These are phyloP conservation scores for Brassica nigra DNA, from an alignment of 345 rosid species.

Conservation along the genomic window DNA sequence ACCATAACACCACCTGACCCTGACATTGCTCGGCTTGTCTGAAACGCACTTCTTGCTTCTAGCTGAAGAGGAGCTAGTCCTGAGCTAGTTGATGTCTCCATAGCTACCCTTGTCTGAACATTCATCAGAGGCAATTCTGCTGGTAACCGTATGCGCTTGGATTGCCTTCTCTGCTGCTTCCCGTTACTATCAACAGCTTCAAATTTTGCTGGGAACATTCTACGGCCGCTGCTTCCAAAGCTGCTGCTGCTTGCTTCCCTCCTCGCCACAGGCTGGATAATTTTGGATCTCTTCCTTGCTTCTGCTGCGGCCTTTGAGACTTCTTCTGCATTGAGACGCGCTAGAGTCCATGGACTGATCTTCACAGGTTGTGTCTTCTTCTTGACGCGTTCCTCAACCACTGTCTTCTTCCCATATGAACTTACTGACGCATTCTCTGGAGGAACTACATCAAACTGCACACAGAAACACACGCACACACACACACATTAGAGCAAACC, in stretches of 20 bases:
- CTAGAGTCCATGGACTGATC: constrained; percentile 2
- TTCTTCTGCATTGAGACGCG: not conserved
- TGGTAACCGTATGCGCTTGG: not conserved
- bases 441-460: constrained; percentile 96
- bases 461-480: constrained; percentile 14
- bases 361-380: constrained; percentile 58
- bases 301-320: not conserved
- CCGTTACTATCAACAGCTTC: not conserved
- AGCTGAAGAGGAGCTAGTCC: not conserved
- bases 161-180: not conserved
- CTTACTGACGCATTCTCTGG: constrained; percentile 94
- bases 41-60: not conserved
- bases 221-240: constrained; percentile 56
- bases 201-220: not conserved
- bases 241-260: constrained; percentile 31
- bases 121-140: not conserved
- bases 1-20: not conserved
- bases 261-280: not conserved
- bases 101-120: not conserved
- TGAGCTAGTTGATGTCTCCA: not conserved
- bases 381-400: constrained; percentile 62
- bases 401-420: constrained; percentile 75
- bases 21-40: not conserved
- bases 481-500: constrained; percentile 4
- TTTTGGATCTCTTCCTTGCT: not conserved